Base-by-base conservation (phyloP, 2,329 filamentous ascomycete genomes). In the Amesomyces nigricolor region DNA sequence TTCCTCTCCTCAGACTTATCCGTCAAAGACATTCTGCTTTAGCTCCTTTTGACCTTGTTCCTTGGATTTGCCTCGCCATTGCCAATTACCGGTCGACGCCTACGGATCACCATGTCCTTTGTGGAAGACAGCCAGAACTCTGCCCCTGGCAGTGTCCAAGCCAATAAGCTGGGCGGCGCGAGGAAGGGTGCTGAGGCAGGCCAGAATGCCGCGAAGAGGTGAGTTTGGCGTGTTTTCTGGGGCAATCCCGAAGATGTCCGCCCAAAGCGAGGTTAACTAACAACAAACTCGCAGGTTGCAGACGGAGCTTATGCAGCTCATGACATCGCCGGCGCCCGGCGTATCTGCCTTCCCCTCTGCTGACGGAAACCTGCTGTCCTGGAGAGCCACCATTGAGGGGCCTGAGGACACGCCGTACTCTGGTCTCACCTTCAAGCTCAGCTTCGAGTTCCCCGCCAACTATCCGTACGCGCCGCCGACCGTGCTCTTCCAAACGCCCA, bases 301-400 rank as follows among this genome's bases (percentile, higher is more conserved):
- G 74, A 95, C 91, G 47, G 94, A 99, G 74, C 81, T 99, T 64
- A 97, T 99, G 92, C 87, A 94, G 72, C 85, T 99, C 65, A 97
- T 99, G 94, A 91, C 91, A 65, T 91, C 91, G 42, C 87, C 91
- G 1, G 91, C 92, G 0, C 90, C 91, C 13, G 94, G 94, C 63
- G 86, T 97, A 67, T 96, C 91, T 54, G 95, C 95, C 61, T 99
- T 99, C 72, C 94, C 94, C 29, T 87, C 89, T 57, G 86, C 86
- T 37, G 89, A 95, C 69, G 89, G 90, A 70, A 94, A 96, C 76
- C 81, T 96, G 61, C 85, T 95, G 66, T 84, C 85, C 37, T 99
- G 94, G 94, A 91, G 86, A 39, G 95, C 90, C 48, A 99, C 94
- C 44, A 95, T 99, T 70, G 84, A 87, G 64, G 94, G 94, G 13